These are phyloP conservation scores for Neonectria coccinea DNA, from an alignment of 2,329 filamentous ascomycete genomes.

Conservation along the genomic window DNA sequence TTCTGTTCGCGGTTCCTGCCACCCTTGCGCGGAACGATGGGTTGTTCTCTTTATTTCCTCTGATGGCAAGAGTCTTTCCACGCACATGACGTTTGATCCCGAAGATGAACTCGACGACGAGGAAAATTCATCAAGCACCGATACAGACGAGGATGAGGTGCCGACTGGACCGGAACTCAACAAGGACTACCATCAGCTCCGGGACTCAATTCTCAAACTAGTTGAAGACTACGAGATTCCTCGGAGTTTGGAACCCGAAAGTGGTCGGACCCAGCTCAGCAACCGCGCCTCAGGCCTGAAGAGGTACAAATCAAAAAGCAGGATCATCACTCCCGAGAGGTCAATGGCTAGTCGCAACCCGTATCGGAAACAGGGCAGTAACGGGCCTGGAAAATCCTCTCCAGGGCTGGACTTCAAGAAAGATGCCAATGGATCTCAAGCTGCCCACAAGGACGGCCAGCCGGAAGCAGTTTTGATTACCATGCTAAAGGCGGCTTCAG, in stretches of 20 bases:
- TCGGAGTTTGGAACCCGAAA: constrained; percentile 70
- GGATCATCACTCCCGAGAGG: constrained; percentile 63
- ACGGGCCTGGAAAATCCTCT: constrained; percentile 27
- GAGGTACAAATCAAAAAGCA: constrained; percentile 71
- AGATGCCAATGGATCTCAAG: constrained; percentile 22
- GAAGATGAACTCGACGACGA: constrained; percentile 76
- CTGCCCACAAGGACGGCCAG: constrained; percentile 50
- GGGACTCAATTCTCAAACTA: constrained; percentile 82
- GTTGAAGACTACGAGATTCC: constrained; percentile 87
- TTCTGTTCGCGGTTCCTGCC: constrained; percentile 73
- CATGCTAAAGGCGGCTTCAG: constrained; percentile 82
- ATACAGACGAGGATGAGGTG: constrained; percentile 71
- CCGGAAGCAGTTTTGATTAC: constrained; percentile 70
- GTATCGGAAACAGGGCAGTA: constrained; percentile 57
- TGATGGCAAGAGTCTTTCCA: constrained; percentile 76
- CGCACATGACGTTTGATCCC: constrained; percentile 78
- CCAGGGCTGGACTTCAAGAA: constrained; percentile 22
- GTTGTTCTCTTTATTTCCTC: constrained; percentile 82
- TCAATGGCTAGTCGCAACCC: constrained; percentile 70
- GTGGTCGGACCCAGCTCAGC: constrained; percentile 73
- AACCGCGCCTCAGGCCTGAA: constrained; percentile 74
- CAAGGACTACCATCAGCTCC: constrained; percentile 83
- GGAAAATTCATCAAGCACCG: constrained; percentile 69
- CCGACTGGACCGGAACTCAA: constrained; percentile 73
- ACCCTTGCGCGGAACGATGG: constrained; percentile 87